phyloP scores from a whole-genome alignment of 139 green algal species.

The Chlorella sp. region DNA sequence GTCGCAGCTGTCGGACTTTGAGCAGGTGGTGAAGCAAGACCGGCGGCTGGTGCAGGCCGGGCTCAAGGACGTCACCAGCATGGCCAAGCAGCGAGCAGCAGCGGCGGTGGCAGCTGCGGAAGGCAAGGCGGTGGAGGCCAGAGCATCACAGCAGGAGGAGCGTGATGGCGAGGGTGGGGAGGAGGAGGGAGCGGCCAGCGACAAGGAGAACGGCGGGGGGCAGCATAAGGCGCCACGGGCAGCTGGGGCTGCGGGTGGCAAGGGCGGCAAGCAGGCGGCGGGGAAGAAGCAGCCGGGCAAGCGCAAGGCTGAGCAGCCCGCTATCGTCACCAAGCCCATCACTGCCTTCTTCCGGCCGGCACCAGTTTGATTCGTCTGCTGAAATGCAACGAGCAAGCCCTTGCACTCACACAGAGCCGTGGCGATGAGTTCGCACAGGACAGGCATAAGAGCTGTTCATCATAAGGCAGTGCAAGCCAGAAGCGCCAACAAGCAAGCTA shows the following conservation, averaged over 20 bases:
- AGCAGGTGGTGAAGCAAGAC: conserved; percentile 1
- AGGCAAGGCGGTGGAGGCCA: neutral
- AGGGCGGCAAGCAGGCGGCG: no score
- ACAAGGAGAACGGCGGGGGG: no score
- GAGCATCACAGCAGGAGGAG: neutral
- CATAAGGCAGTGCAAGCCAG: no score
- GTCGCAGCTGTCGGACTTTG: neutral
- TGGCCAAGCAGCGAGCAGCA: neutral
- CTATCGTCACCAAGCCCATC: neutral
- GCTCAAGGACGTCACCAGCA: neutral
- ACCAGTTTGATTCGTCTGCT: neutral
- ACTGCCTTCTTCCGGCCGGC: neutral
- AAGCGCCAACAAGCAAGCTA: no score
- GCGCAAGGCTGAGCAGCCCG: neutral
- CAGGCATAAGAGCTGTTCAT: no score
- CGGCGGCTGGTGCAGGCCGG: conserved; percentile 7
- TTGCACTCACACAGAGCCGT: no score
- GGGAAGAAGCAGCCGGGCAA: neutral
- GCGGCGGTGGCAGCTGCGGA: no score
- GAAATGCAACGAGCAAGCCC: no score
- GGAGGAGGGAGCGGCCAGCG: neutral
- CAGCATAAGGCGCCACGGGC: no score
- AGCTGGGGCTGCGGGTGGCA: no score
- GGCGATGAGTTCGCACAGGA: no score
- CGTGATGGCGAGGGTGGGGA: neutral